phyloP scores from a whole-genome alignment of 306 rosid genomes.

The Gillenia trifoliata region DNA sequence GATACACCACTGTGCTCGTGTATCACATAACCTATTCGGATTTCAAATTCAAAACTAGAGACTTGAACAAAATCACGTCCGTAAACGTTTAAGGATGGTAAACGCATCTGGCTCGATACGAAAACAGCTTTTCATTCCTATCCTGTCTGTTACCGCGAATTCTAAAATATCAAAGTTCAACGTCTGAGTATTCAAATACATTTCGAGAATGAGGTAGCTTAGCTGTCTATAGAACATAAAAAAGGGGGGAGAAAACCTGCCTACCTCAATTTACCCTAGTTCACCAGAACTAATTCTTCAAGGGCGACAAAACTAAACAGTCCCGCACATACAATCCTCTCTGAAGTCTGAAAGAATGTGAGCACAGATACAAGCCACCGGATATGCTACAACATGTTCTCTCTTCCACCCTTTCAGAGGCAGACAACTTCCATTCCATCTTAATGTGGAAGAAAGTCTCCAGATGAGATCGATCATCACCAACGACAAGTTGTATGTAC shows the following conservation, averaged over 20 bases:
- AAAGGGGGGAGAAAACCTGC: neutral
- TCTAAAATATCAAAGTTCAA: neutral
- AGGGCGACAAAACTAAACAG: neutral
- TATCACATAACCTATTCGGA: too few relatives aligned
- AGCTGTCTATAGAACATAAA: neutral
- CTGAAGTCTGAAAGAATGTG: neutral
- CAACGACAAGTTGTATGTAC: neutral
- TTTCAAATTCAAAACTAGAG: too few relatives aligned
- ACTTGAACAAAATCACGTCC: too few relatives aligned
- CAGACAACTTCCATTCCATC: neutral
- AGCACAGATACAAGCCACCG: conserved; percentile 1
- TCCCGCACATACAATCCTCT: neutral
- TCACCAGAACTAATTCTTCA: conserved; percentile 1
- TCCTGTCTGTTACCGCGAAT: conserved; percentile 5
- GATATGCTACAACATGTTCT: neutral
- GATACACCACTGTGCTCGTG: too few relatives aligned
- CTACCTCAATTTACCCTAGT: neutral
- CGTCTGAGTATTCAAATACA: conserved; percentile 7
- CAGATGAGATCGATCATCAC: conserved; percentile 2
- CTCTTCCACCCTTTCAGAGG: neutral
- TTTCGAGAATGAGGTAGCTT: neutral
- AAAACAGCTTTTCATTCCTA: conserved; percentile 4
- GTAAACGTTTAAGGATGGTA: neutral
- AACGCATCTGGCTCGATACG: neutral
- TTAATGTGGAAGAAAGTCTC: conserved; percentile 19